Base-by-base conservation (phyloP, 257 asterid species). In the Nicotiana paniculata region DNA sequence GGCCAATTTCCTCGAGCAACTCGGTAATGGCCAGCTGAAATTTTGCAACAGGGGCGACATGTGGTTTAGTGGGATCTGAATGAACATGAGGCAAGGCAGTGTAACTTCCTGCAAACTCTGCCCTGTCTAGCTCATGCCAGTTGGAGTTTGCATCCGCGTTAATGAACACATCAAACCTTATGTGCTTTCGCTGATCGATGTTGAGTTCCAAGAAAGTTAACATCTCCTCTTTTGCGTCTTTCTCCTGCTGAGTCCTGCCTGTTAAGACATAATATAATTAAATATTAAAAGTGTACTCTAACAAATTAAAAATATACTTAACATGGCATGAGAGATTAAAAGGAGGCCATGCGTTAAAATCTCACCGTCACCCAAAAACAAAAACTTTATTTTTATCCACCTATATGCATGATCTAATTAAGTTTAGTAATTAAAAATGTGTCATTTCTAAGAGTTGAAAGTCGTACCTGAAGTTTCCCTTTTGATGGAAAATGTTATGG, bases 141-240 rank as follows among this genome's bases (percentile, higher is more conserved):
- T 69, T 72, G 3, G 53, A 6, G 6, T 81, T 84, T 9, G 75
- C 82, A 16, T 83, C 86, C 4, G 76, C 89, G 8, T 86, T 83
- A 7, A 86, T 39, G 62, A 63, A 86, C 11, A 81, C 75, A 39
- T 86, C 89, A 37, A 86, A 83, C 24, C 67, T 83, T 26, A 77
- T 30, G 37, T 37, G 59, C 81, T 66, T 62, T 11, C 79, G 70
- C 24, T 37, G 72, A 28, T 67, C 83, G 9, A 75, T 21, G 21
- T 81, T 83, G 3, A 86, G 77, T 13, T 80, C 69, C 5, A 33
- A 59, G 0, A 86, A 64, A 18, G 81, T 81, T 4, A 86, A 46
- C 8, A 72, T 33, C 81, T 86, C 89, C 43, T 76, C 83, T 16
- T 70, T 37, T 0, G 10, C 58, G 21, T 62, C 69, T 18, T 83